Evolutionary conservation across 2,329 filamentous ascomycete species (phyloP).

Genomic region (Dothiorella sarmentorum): DNA sequence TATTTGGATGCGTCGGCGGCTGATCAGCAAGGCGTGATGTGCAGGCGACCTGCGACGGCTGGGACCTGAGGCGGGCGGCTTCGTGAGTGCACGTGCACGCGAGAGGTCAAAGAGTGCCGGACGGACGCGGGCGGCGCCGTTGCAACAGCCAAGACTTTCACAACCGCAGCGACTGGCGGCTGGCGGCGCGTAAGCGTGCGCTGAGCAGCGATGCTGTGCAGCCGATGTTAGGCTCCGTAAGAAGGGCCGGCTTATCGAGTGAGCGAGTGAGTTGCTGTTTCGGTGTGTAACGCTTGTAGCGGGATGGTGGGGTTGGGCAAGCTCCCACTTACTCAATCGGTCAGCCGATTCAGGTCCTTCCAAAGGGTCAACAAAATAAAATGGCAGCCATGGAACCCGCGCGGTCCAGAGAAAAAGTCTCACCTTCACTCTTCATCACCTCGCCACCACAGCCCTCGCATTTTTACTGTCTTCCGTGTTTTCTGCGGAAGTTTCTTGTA

Average conservation of each 20-base stretch:
- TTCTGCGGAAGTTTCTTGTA: not conserved
- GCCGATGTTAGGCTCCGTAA: not conserved
- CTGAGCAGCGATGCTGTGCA: not conserved
- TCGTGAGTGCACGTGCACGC: not conserved
- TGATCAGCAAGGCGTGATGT: slow-evolving; percentile 14
- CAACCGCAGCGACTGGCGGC: not conserved
- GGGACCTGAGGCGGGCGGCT: not conserved
- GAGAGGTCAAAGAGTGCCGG: not conserved
- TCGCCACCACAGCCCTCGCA: not conserved
- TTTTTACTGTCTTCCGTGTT: not conserved
- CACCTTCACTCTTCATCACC: not conserved
- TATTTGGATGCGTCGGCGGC: slow-evolving; percentile 17
- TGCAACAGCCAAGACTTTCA: not conserved
- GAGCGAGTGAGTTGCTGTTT: not conserved
- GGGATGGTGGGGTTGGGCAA: not conserved
- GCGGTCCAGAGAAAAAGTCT: not conserved
- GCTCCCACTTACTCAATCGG: slow-evolving; percentile 11
- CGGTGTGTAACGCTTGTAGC: slow-evolving; percentile 12
- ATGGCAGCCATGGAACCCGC: not conserved
- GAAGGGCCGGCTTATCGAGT: slow-evolving; percentile 11
- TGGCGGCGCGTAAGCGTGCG: not conserved
- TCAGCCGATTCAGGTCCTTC: no score
- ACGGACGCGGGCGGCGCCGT: not conserved
- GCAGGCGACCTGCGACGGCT: slow-evolving; percentile 16
- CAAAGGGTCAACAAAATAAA: slow-evolving; percentile 15